These are phyloP conservation scores for Krasilnikovozyma curviuscula DNA, from an alignment of 768 basidiomycete genomes.

Conservation along the genomic window DNA sequence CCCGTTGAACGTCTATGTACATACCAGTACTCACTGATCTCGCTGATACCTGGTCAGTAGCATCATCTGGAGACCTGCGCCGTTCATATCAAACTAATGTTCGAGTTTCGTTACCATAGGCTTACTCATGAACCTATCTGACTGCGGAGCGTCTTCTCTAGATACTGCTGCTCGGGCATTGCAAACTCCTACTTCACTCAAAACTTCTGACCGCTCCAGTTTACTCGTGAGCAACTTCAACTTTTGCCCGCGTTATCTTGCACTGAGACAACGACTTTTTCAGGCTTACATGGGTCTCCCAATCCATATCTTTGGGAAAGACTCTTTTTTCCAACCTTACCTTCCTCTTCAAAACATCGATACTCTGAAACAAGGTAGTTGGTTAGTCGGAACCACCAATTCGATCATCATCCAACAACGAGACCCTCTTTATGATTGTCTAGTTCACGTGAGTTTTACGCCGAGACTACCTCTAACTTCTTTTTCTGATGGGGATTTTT, in stretches of 20 bases:
- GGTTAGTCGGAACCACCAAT: slow-evolving; percentile 73
- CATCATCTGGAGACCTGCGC: background rate
- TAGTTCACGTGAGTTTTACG: slow-evolving; percentile 64
- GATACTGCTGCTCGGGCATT: slow-evolving; percentile 42
- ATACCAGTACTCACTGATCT: slow-evolving; percentile 62
- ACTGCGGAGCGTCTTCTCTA: slow-evolving; percentile 74
- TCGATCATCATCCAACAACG: slow-evolving; percentile 82
- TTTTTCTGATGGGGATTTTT: background rate
- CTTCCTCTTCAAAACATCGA: slow-evolving; percentile 88
- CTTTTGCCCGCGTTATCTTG: background rate
- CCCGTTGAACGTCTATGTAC: slow-evolving; percentile 92
- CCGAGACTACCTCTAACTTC: too few relatives aligned
- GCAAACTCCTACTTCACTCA: slow-evolving; percentile 54
- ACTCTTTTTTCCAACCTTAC: slow-evolving; percentile 95
- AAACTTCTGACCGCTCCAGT: slow-evolving; percentile 74
- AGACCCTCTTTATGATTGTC: slow-evolving; percentile 52
- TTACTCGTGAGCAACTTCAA: too few relatives aligned
- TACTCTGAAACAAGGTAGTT: slow-evolving; percentile 56
- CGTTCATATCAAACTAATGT: too few relatives aligned
- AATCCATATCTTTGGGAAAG: slow-evolving; percentile 31
- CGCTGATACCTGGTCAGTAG: slow-evolving; percentile 8
- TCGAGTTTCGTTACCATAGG: too few relatives aligned
- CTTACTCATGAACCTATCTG: slow-evolving; percentile 69
- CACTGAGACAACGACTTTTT: background rate
- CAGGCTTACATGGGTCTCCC: slow-evolving; percentile 7